phyloP scores from a whole-genome alignment of 805 yeast genomes.

The Ogataea pini region DNA sequence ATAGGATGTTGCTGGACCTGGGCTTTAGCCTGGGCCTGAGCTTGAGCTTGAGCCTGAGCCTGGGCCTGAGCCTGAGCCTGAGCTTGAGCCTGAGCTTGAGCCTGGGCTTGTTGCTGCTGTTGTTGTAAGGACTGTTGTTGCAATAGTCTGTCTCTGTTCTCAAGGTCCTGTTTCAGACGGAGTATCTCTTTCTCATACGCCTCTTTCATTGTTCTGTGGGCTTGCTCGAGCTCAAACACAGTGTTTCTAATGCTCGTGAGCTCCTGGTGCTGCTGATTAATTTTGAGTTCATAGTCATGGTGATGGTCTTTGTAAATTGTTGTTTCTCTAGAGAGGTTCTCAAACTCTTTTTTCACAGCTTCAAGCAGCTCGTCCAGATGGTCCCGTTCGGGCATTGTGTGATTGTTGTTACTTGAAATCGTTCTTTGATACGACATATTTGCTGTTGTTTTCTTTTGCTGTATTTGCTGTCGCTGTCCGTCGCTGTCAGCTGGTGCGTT shows the following conservation, averaged over 20 bases:
- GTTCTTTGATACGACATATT: conserved; percentile 34
- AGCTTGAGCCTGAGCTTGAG: conserved; percentile 33
- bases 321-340: conserved; percentile 81
- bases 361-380: conserved; percentile 73
- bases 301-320: conserved; percentile 83
- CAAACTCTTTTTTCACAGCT: conserved; percentile 90
- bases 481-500: conserved; percentile 4
- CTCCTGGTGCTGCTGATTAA: conserved; percentile 89
- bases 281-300: conserved; percentile 87
- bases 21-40: conserved; percentile 27
- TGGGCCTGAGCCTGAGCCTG: conserved; percentile 37
- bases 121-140: conserved; percentile 41
- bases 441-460: neutral
- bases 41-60: conserved; percentile 35
- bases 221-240: conserved; percentile 89
- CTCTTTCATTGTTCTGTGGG: conserved; percentile 93
- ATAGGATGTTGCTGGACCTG: conserved; percentile 26
- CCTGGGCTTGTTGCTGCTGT: conserved; percentile 21
- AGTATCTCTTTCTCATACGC: conserved; percentile 92
- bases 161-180: conserved; percentile 82
- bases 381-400: conserved; percentile 31
- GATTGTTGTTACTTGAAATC: conserved; percentile 23
- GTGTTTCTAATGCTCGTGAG: conserved; percentile 93
- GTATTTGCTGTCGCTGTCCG: neutral
- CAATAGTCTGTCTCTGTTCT: conserved; percentile 68